Percentiles rank a stretch among this genome's conserved stretches.
Evolutionary conservation across 2,329 filamentous ascomycete genomes (phyloP).

Genomic region (Biscogniauxia mediterranea): DNA sequence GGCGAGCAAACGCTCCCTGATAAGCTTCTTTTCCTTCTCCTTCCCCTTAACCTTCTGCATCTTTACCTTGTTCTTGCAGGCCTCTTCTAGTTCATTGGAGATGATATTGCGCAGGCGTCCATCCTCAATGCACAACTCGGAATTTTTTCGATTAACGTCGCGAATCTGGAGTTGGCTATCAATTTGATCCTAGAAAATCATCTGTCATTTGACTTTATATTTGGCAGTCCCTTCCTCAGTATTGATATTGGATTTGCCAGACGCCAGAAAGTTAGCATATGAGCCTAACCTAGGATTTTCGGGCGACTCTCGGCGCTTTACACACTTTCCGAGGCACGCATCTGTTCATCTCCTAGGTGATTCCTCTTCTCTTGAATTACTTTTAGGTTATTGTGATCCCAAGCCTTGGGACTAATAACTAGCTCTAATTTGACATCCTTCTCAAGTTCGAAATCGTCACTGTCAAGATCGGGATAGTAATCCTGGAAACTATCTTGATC

Average conservation of each 20-base stretch:
- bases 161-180: conserved; percentile 32
- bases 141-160: conserved; percentile 21
- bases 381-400: conserved; percentile 6
- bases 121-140: too few species aligned
- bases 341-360: conserved; percentile 31
- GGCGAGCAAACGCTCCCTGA: too few species aligned
- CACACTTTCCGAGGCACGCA: conserved; percentile 30
- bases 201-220: conserved; percentile 44
- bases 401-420: conserved; percentile 17
- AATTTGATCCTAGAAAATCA: conserved; percentile 33
- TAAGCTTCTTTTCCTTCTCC: too few species aligned
- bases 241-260: conserved; percentile 27
- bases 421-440: conserved; percentile 12
- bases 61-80: too few species aligned
- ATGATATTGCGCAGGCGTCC: too few species aligned
- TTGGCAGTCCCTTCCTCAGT: conserved; percentile 39
- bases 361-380: conserved; percentile 34
- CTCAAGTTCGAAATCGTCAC: conserved; percentile 31
- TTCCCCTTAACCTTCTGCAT: too few species aligned
- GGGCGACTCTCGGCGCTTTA: conserved; percentile 39
- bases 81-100: too few species aligned
- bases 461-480: conserved; percentile 48
- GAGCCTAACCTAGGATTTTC: conserved; percentile 40
- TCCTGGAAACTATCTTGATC: conserved; percentile 56
- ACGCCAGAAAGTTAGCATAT: conserved; percentile 35